Conservation (phyloP, 1,284 basidiomycete genomes). For the Trichosporon coremiiforme region DNA sequence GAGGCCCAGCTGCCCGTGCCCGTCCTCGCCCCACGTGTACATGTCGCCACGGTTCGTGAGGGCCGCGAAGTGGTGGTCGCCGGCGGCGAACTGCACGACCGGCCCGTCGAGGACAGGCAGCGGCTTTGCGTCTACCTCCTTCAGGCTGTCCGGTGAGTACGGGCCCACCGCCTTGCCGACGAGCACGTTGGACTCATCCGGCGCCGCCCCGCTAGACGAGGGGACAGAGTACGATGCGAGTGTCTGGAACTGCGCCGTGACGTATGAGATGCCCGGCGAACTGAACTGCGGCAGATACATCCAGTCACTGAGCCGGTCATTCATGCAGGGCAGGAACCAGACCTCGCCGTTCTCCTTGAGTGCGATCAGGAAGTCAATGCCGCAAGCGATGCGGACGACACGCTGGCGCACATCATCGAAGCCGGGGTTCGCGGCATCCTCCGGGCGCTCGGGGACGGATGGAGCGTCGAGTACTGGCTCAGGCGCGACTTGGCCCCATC, state of each 20-base stretch:
- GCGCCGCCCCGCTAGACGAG: constrained; percentile 59
- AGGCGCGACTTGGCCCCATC: constrained; percentile 43
- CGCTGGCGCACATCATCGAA: constrained; percentile 52
- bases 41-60: constrained; percentile 75
- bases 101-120: constrained; percentile 71
- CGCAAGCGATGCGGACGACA: constrained; percentile 75
- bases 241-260: constrained; percentile 77
- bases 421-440: constrained; percentile 58
- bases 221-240: constrained; percentile 79
- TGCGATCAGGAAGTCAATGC: constrained; percentile 69
- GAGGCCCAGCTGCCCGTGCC: constrained; percentile 76
- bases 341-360: constrained; percentile 62
- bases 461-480: constrained; percentile 26
- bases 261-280: constrained; percentile 60
- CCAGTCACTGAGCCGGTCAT: constrained; percentile 18
- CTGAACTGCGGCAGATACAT: constrained; percentile 63
- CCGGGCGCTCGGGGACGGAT: constrained; percentile 34
- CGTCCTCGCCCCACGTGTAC: constrained; percentile 80
- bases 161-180: constrained; percentile 14
- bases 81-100: constrained; percentile 80
- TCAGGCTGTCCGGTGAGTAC: background rate
- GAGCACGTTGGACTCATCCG: constrained; percentile 45
- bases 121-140: constrained; percentile 50
- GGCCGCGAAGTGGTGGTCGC: constrained; percentile 86
- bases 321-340: constrained; percentile 36